Evolutionary conservation across 371 early-diverging fungal genomes (phyloP), one percentile per base, ranked within the genome.

Genomic region (Circinella minor): DNA sequence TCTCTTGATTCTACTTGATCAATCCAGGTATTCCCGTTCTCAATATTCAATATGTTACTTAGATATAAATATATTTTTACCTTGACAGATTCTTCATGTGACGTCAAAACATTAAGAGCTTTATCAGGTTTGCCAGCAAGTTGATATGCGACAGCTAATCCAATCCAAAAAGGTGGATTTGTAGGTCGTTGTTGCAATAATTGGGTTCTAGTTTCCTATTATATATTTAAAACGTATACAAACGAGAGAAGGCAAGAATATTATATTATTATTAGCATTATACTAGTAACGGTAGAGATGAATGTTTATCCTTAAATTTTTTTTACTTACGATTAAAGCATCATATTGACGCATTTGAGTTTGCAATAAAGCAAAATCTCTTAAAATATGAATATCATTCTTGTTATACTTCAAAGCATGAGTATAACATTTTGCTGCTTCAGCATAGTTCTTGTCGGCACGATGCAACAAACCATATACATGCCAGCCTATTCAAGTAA

Each of bases 391-490:
- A 65, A 94, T 77, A 79, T 98, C 97, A 51, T 95, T 93, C 87
- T 94, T 93, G 81, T 99, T 96, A 66, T 87, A 90, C 71, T 90
- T 94, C 55, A 97, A 83, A 15, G 99, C 96, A 59, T 95, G 88
- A 11, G 88, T 82, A 79, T 97, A 99, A 77, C 97, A 96, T 78
- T 94, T 95, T 55, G 93, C 82, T 3, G 98, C 96, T 80, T 98
- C 96, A 61, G 89, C 94, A 75, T 95, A 98, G 78, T 98, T 96
- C 78, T 92, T 93, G 78, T 98, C 98, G 27, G 88, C 86, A 51
- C 98, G 92, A 73, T 97, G 87, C 71, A 96, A 77, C 48, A 99
- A 81, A 39, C 99, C 99, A 74, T 90, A 95, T 13, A 98, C 95
- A 74, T 99, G 98, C 99, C 99, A 99, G 79, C 94, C 94, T 95